Base-by-base conservation (phyloP, 2,329 filamentous ascomycete genomes). In the Colletotrichum sp. region DNA sequence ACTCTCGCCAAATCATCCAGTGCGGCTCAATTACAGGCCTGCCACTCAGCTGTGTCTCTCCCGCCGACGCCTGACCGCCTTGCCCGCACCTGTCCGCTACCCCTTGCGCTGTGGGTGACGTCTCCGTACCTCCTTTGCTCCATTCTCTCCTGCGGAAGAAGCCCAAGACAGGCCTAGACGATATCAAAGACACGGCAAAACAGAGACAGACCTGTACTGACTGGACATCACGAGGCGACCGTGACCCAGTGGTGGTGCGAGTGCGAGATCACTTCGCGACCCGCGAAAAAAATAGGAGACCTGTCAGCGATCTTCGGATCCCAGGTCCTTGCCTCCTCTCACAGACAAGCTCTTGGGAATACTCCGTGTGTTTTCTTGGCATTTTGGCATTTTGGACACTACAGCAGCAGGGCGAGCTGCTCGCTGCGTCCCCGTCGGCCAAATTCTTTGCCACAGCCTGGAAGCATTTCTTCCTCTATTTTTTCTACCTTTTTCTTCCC, bases 21-120 rank as follows among this genome's bases (percentile, higher is more conserved):
- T 75, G 70, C 74, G 70, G 70, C 74, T 75, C 74, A 69, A 66
- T 43, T 69, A 48, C 70, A 64, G 22, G 32, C 58, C 22, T 34
- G 30, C 58, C 30, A 55, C 56, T 39, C 39, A 48, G 30, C 28
- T 27, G 70, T 65, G 64, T 73, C 48, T 73, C 36, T 65, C 36
- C 56, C 25, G 30, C 18, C 9, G 32, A 52, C 64, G n/a, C 56
- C 34, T 65, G 70, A 55, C 70, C 62, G 32, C 36, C 55, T 39
- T 30, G 58, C 13, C 13, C 34, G 61, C 55, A 70, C 39, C 55
- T 56, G 52, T 67, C 39, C 43, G n/a, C 36, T 62, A 34, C 16
- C 34, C 58, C 58, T 61, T 61, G 58, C 58, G 9, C 28, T 61
- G 58, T 32, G 58, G 18, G 12, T 61, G 28, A 34, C 15, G n/a